Percentiles rank a stretch among this genome's conserved stretches.
Evolutionary conservation across 2,329 filamentous ascomycete genomes (phyloP).

Genomic region (Scolecobasidium constrictum): DNA sequence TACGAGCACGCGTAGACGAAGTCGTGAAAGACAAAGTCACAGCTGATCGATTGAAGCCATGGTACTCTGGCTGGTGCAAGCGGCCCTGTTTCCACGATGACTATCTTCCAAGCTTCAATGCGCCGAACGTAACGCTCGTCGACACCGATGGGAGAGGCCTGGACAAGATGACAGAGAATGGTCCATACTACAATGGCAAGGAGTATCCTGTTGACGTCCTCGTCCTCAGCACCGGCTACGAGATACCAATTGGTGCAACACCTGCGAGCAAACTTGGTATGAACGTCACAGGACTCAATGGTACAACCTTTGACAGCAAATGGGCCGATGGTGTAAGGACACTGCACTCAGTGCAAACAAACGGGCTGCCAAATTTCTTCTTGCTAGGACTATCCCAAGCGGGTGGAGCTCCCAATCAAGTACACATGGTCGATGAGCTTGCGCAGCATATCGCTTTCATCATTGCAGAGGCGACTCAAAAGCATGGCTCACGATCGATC

Average conservation of each 20-base stretch:
- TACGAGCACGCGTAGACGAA: constrained; percentile 32
- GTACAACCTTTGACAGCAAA: constrained; percentile 34
- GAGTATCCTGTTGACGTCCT: constrained; percentile 35
- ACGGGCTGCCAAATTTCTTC: constrained; percentile 8
- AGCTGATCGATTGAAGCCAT: constrained; percentile 44
- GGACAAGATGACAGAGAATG: constrained; percentile 29
- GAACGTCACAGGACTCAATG: constrained; percentile 33
- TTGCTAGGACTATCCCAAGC: background rate
- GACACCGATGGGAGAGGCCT: constrained; percentile 44
- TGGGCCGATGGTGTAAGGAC: constrained; percentile 37
- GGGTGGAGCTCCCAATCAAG: constrained; percentile 5
- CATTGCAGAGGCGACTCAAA: background rate
- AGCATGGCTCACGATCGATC: background rate
- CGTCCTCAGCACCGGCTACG: constrained; percentile 32
- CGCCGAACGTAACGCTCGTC: constrained; percentile 43
- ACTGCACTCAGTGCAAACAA: constrained; percentile 35
- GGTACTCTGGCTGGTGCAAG: constrained; percentile 52
- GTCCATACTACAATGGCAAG: constrained; percentile 32
- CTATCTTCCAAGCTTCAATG: constrained; percentile 46
- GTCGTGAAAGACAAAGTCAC: constrained; percentile 42
- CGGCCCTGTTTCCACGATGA: constrained; percentile 48
- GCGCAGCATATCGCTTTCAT: constrained; percentile 6
- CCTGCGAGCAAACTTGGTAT: constrained; percentile 23
- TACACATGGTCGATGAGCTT: constrained; percentile 2
- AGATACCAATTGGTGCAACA: constrained; percentile 12